phyloP scores from a whole-genome alignment of 495 filamentous ascomycete genomes.

The Xylaria longipes region DNA sequence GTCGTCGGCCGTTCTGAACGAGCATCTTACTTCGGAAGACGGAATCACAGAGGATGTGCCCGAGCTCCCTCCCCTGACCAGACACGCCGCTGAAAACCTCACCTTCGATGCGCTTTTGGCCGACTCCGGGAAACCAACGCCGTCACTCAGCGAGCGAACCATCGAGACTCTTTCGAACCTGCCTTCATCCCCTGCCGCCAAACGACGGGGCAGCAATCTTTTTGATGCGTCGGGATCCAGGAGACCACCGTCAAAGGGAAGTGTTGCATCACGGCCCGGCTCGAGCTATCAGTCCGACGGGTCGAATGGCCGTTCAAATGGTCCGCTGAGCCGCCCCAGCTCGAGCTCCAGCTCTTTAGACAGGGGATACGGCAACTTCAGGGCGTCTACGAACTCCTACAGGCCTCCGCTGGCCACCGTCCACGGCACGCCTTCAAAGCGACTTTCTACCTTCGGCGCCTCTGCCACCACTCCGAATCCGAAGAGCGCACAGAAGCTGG shows the following conservation, averaged over 20 bases:
- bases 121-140: slow-evolving; percentile 37
- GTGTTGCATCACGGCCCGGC: slow-evolving; percentile 45
- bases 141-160: slow-evolving; percentile 54
- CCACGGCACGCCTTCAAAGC: slow-evolving; percentile 42
- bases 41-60: slow-evolving; percentile 30
- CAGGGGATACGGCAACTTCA: slow-evolving; percentile 35
- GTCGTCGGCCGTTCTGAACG: slow-evolving; percentile 17
- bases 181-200: slow-evolving; percentile 55
- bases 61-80: slow-evolving; percentile 35
- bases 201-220: slow-evolving; percentile 45
- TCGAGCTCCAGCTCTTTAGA: slow-evolving; percentile 49
- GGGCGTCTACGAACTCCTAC: slow-evolving; percentile 43
- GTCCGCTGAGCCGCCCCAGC: slow-evolving; percentile 46
- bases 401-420: slow-evolving; percentile 46
- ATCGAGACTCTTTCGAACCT: slow-evolving; percentile 55
- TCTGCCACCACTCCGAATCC: slow-evolving; percentile 16
- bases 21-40: slow-evolving; percentile 25
- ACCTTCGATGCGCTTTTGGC: slow-evolving; percentile 35
- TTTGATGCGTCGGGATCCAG: slow-evolving; percentile 38
- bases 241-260: slow-evolving; percentile 45
- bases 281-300: slow-evolving; percentile 54
- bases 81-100: slow-evolving; percentile 29
- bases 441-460: slow-evolving; percentile 35
- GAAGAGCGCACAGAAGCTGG: slow-evolving; percentile 6
- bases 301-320: slow-evolving; percentile 39